A percentile compares a stretch with the other conserved stretches of the same genome.
Conservation (phyloP, 2,329 filamentous ascomycete genomes). For the Neonectria punicea region DNA sequence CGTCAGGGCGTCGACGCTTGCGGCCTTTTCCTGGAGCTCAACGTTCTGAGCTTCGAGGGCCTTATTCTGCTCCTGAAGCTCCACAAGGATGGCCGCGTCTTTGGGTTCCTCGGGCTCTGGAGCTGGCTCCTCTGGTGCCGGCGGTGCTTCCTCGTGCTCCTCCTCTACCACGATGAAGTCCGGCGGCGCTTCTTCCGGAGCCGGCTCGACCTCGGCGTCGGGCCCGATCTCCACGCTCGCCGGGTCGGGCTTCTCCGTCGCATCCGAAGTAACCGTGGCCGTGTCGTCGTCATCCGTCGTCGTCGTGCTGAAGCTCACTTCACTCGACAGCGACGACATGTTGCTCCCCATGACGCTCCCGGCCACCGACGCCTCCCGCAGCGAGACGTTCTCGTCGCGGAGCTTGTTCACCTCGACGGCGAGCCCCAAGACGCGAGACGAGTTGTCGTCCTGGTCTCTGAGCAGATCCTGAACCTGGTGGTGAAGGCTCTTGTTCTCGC, state of each 20-base stretch:
- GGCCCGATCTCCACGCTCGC: conserved; percentile 27
- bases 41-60: conserved; percentile 23
- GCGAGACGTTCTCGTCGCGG: conserved; percentile 37
- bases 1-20: conserved; percentile 24
- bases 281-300: conserved; percentile 30
- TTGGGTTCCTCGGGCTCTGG: conserved; percentile 9
- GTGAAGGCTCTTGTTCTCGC: conserved; percentile 32
- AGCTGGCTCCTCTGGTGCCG: not conserved
- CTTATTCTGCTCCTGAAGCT: conserved; percentile 28
- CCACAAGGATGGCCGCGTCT: conserved; percentile 16
- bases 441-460: conserved; percentile 38
- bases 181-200: not conserved
- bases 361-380: conserved; percentile 33
- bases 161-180: not conserved
- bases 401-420: conserved; percentile 36
- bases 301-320: conserved; percentile 6
- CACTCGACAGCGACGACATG: conserved; percentile 32
- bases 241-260: conserved; percentile 38
- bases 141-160: not conserved
- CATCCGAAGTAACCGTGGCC: conserved; percentile 32
- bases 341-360: conserved; percentile 36
- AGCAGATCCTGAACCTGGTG: conserved; percentile 35
- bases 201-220: conserved; percentile 28
- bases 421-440: conserved; percentile 37
- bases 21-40: conserved; percentile 36